Conservation (phyloP, 2,329 filamentous ascomycete genomes). For the Parascedosporium putredinis region DNA sequence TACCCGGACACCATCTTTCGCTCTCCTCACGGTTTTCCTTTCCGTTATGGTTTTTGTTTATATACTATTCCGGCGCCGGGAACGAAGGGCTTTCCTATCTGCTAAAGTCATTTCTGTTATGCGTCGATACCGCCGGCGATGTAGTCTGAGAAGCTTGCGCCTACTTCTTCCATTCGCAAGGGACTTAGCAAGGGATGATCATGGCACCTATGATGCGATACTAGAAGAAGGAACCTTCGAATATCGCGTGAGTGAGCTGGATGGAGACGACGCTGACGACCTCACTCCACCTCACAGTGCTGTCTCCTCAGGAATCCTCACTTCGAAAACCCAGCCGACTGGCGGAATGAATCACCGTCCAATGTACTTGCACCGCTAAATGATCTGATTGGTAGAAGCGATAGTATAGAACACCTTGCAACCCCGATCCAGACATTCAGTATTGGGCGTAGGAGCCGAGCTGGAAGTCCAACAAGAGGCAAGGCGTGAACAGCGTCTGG, state of each 20-base stretch:
- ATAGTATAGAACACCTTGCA: conserved; percentile 71
- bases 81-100: background rate
- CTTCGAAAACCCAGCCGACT: background rate
- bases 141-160: background rate
- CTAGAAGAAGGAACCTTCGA: conserved; percentile 67
- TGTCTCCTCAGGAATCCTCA: background rate
- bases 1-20: conserved; percentile 27
- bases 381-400: conserved; percentile 70
- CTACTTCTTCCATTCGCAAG: conserved; percentile 33
- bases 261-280: conserved; percentile 50
- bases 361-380: conserved; percentile 42
- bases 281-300: conserved; percentile 27
- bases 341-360: background rate
- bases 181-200: conserved; percentile 54
- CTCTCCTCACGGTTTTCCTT: conserved; percentile 68
- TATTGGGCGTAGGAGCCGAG: conserved; percentile 46
- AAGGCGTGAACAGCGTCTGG: conserved; percentile 28
- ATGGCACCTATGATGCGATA: conserved; percentile 66
- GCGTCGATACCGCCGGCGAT: background rate
- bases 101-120: background rate
- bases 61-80: conserved; percentile 45
- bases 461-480: conserved; percentile 41
- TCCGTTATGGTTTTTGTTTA: conserved; percentile 59
- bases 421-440: conserved; percentile 43
- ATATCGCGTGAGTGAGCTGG: conserved; percentile 65